phyloP scores from a whole-genome alignment of 2,329 filamentous ascomycete genomes.

The Monosporascus sp. region DNA sequence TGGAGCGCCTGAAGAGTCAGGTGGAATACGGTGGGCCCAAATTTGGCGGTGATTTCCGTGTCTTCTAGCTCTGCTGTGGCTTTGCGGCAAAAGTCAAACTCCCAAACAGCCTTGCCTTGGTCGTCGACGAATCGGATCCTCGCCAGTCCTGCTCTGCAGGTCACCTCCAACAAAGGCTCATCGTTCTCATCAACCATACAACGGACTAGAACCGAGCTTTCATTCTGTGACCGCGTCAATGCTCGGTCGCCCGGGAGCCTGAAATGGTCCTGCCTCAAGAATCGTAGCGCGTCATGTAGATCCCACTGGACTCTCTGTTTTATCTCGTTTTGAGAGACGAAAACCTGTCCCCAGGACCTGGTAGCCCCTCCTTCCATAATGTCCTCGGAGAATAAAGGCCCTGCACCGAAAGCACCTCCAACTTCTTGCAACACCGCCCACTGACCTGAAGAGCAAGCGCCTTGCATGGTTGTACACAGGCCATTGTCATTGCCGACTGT shows the following conservation, averaged over 20 bases:
- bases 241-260: conserved; percentile 55
- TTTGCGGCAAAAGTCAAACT: conserved; percentile 11
- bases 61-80: not conserved
- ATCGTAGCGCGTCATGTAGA: conserved; percentile 61
- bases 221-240: conserved; percentile 10
- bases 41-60: not conserved
- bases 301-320: conserved; percentile 65
- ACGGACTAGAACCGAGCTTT: conserved; percentile 5
- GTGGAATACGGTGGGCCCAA: conserved; percentile 14
- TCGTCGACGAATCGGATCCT: conserved; percentile 23
- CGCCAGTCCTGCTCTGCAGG: conserved; percentile 21
- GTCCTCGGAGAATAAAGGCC: conserved; percentile 53
- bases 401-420: conserved; percentile 65
- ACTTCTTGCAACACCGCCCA: conserved; percentile 69
- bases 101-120: conserved; percentile 11
- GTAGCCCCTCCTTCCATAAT: conserved; percentile 52
- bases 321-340: conserved; percentile 35
- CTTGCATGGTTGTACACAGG: conserved; percentile 38
- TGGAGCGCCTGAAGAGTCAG: conserved; percentile 22
- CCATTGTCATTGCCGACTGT: conserved; percentile 37
- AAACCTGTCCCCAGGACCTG: conserved; percentile 37
- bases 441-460: conserved; percentile 50
- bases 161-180: conserved; percentile 13
- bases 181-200: conserved; percentile 12
- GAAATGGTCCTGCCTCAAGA: conserved; percentile 66